Evolutionary conservation across 352 stramenopile genomes (phyloP), one percentile per base, ranked within the genome.

Genomic region (Globisporangium middletonii): DNA sequence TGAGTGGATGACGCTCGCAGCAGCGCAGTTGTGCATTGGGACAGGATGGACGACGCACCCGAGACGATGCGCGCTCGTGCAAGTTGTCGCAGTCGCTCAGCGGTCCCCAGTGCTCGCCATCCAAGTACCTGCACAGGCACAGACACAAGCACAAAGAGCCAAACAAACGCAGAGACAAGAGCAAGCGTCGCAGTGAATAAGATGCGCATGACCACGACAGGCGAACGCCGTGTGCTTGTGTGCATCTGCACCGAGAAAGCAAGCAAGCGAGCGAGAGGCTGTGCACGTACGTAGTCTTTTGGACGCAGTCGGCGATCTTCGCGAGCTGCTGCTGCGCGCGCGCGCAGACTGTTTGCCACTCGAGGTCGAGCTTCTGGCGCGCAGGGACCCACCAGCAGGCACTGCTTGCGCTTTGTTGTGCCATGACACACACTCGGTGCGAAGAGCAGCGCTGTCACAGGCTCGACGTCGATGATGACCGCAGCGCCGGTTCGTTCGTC

Each of bases 241-340:
- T 35, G 4, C 33, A 9, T 38, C 6, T 38, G 33, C 33, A 38
- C 33, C 9, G 7, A 38, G 33, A 38, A 35, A 8, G 30, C 3
- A 8, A 35, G 30, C 19, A 51, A 30, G 6, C 15, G 3, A 15
- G 18, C 30, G 35, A 28, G 12, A 55, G 15, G 15, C n/a, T 30
- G 28, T 26, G 15, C n/a, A 59, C 77, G 27, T 55, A 92, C 82
- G 78, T 86, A 16, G 76, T 89, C 59, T 88, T 90, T 60, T 92
- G 82, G 35, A 88, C 55, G 48, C 70, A 80, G 50, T 92, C 82
- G 8, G 82, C 76, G 16, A 89, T 64, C 64, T 86, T 88, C 26
- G 57, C 63, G 41, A 92, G 70, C 19, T 90, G 75, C 55, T 84
- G 67, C 63, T 92, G 76, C 1, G 72, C 82, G 15, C 66, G 65